A percentile compares a stretch with the other conserved stretches of the same genome.
Evolutionary conservation across 495 filamentous ascomycete genomes (phyloP).

Genomic region (Penicillium crystallinum): DNA sequence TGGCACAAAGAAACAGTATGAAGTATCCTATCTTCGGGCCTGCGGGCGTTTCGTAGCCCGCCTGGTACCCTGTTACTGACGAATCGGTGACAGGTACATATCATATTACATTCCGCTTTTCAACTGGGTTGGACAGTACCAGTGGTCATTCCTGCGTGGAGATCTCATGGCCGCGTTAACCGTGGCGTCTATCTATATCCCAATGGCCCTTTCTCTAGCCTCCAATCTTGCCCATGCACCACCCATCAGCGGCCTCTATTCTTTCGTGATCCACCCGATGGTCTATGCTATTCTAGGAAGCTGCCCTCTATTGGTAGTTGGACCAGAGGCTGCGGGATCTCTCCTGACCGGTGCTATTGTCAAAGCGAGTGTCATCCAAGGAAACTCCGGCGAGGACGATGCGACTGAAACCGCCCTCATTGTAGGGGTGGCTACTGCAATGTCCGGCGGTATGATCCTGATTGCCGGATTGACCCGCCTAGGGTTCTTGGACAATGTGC

Average conservation of each 20-base stretch:
- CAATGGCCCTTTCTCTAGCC: conserved; percentile 93
- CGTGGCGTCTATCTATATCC: conserved; percentile 94
- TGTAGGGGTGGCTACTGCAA: conserved; percentile 81
- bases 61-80: conserved; percentile 11
- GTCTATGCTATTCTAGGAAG: conserved; percentile 88
- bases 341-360: conserved; percentile 86
- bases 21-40: neutral
- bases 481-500: conserved; percentile 92
- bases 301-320: conserved; percentile 88
- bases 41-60: neutral
- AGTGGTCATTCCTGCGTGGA: conserved; percentile 71
- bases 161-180: conserved; percentile 84
- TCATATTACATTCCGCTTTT: conserved; percentile 90
- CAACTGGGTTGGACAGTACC: conserved; percentile 84
- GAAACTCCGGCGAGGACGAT: conserved; percentile 65
- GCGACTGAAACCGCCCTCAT: conserved; percentile 67
- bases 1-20: conserved; percentile 35
- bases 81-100: conserved; percentile 60
- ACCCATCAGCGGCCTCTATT: conserved; percentile 91
- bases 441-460: conserved; percentile 83
- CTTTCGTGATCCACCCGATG: conserved; percentile 86
- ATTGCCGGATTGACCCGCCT: conserved; percentile 75
- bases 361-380: conserved; percentile 63
- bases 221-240: conserved; percentile 90
- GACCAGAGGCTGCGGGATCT: conserved; percentile 90